Evolutionary conservation across 2,329 filamentous ascomycete species (phyloP).

Genomic region (Talaromyces islandicus): DNA sequence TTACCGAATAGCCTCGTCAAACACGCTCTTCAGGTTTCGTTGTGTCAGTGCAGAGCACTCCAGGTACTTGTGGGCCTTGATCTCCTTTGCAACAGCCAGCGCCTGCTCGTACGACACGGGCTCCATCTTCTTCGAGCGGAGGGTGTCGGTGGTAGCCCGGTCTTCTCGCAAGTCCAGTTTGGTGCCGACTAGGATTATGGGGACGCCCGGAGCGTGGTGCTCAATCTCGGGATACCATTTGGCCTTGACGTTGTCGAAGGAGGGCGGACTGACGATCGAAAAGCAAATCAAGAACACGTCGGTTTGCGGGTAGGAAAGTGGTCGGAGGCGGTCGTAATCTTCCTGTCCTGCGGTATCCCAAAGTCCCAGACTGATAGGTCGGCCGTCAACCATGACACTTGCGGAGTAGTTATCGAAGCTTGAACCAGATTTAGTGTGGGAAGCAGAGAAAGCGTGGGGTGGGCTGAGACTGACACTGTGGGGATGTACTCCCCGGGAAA

Average conservation of each 20-base stretch:
- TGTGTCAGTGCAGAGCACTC: constrained; percentile 97
- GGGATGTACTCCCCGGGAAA: constrained; percentile 99
- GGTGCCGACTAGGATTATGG: constrained; percentile 94
- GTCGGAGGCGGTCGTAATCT: constrained; percentile 92
- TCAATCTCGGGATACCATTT: constrained; percentile 99
- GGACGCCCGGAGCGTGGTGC: constrained; percentile 89
- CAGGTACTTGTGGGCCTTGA: constrained; percentile 92
- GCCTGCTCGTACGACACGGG: constrained; percentile 95
- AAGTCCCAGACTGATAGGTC: constrained; percentile 90
- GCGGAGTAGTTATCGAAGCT: constrained; percentile 99
- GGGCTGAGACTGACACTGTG: constrained; percentile 57
- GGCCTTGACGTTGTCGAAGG: constrained; percentile 97
- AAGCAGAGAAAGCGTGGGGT: neutral
- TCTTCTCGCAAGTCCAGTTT: constrained; percentile 96
- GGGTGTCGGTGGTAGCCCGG: constrained; percentile 68
- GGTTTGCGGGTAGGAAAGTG: constrained; percentile 95
- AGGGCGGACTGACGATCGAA: constrained; percentile 94
- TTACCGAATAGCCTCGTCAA: constrained; percentile 96
- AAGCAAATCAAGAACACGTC: constrained; percentile 99
- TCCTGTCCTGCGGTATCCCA: constrained; percentile 99
- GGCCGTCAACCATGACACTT: constrained; percentile 97
- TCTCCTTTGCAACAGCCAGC: constrained; percentile 82
- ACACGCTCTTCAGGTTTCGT: constrained; percentile 95
- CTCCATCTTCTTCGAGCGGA: constrained; percentile 90
- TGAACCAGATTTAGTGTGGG: constrained; percentile 8